phyloP scores from a whole-genome alignment of 768 basidiomycete species.

The Trametes coccinea region DNA sequence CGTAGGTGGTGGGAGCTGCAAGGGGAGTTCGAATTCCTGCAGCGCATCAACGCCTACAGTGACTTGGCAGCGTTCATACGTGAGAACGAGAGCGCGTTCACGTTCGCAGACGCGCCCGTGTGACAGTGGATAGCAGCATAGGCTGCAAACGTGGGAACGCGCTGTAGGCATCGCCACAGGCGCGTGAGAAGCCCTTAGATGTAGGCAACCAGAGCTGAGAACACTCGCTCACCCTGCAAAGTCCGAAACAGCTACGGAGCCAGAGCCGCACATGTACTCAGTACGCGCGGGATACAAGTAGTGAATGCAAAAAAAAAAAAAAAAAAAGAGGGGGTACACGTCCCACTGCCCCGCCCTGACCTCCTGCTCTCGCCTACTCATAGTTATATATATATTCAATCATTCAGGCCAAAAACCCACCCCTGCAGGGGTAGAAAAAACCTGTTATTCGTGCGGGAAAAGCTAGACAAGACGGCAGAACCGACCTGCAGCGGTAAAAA shows the following conservation, averaged over 20 bases:
- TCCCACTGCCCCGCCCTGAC: too few species aligned
- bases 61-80: constrained; percentile 3
- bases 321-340: too few species aligned
- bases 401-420: too few species aligned
- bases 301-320: too few species aligned
- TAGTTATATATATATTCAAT: too few species aligned
- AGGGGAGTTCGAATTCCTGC: constrained; percentile 10
- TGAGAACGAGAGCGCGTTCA: constrained; percentile 13
- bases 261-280: constrained; percentile 1
- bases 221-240: background rate
- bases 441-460: too few species aligned
- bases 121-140: background rate
- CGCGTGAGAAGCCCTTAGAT: constrained; percentile 8
- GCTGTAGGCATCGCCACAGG: too few species aligned
- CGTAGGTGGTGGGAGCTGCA: constrained; percentile 9
- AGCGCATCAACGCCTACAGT: background rate
- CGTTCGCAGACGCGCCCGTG: constrained; percentile 9
- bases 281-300: constrained; percentile 2
- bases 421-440: too few species aligned
- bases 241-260: background rate
- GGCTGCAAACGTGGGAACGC: background rate
- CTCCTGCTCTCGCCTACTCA: too few species aligned
- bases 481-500: too few species aligned
- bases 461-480: too few species aligned
- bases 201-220: constrained; percentile 5